These are phyloP conservation scores for Parachaetomium inaequale DNA, from an alignment of 495 filamentous ascomycete genomes.

Conservation along the genomic window DNA sequence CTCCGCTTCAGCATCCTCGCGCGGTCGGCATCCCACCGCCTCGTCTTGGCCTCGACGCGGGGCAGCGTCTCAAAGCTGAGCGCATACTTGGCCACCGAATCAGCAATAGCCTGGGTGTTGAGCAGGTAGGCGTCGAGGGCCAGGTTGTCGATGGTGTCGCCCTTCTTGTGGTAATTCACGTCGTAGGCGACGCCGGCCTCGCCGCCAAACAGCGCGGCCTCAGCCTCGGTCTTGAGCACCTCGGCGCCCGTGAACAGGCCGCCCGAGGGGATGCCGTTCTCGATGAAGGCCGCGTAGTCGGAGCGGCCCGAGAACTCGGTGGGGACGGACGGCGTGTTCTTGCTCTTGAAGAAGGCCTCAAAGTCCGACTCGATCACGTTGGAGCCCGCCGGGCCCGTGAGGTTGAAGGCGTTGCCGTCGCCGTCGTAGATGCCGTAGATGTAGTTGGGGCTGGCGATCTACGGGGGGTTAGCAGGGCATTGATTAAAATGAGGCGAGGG, in stretches of 20 bases:
- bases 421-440: conserved; percentile 67
- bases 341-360: conserved; percentile 53
- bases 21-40: conserved; percentile 21
- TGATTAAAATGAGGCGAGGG: background rate
- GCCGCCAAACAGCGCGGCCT: conserved; percentile 59
- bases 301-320: conserved; percentile 61
- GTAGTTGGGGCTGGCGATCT: conserved; percentile 68
- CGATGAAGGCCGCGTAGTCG: conserved; percentile 67
- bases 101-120: conserved; percentile 60
- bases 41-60: background rate
- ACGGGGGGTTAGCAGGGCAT: background rate
- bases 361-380: conserved; percentile 62
- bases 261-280: conserved; percentile 58
- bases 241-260: conserved; percentile 71
- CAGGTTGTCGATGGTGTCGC: conserved; percentile 59
- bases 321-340: conserved; percentile 42
- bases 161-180: conserved; percentile 57
- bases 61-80: conserved; percentile 42
- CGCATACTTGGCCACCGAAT: conserved; percentile 61
- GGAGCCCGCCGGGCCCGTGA: conserved; percentile 60
- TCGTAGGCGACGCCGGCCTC: conserved; percentile 57
- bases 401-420: conserved; percentile 59
- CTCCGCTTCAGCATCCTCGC: conserved; percentile 16
- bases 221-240: conserved; percentile 56
- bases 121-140: conserved; percentile 56